A percentile compares a stretch with the other conserved stretches of the same genome.
Evolutionary conservation across 2,329 filamentous ascomycete species (phyloP).

Genomic region (Epichloe amarillans): DNA sequence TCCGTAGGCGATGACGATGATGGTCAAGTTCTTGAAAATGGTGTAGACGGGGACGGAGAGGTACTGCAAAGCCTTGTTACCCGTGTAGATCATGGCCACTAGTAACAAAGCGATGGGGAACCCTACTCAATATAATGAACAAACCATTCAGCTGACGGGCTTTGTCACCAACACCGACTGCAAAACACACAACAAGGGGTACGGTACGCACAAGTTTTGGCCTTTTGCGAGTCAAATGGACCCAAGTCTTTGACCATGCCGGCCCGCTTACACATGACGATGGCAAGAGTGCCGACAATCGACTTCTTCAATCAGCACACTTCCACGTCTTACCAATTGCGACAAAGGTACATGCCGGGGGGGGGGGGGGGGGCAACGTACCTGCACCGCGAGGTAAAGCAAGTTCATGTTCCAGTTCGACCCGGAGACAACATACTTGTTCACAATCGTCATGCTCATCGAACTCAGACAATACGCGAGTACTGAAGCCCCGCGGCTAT

Average conservation of each 20-base stretch:
- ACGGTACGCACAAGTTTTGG: conserved; percentile 64
- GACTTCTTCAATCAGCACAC: conserved; percentile 39
- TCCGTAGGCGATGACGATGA: conserved; percentile 95
- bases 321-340: neutral
- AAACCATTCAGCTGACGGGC: neutral
- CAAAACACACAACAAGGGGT: neutral
- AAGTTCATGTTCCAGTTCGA: conserved; percentile 90
- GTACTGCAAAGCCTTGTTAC: conserved; percentile 88
- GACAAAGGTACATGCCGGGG: no score
- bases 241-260: conserved; percentile 73
- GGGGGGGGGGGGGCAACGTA: conserved; percentile 31
- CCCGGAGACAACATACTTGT: conserved; percentile 95
- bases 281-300: conserved; percentile 74
- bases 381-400: conserved; percentile 85
- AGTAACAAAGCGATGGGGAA: conserved; percentile 91
- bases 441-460: conserved; percentile 98
- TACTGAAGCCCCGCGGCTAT: conserved; percentile 70
- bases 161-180: neutral
- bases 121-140: conserved; percentile 39
- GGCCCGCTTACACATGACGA: conserved; percentile 66
- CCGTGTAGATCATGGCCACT: conserved; percentile 98
- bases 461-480: conserved; percentile 85
- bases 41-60: conserved; percentile 98
- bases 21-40: conserved; percentile 99
- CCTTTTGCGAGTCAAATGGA: conserved; percentile 76